These are phyloP conservation scores for Backusella tuberculispora DNA, from an alignment of 192 early-diverging fungal genomes.

Conservation along the genomic window DNA sequence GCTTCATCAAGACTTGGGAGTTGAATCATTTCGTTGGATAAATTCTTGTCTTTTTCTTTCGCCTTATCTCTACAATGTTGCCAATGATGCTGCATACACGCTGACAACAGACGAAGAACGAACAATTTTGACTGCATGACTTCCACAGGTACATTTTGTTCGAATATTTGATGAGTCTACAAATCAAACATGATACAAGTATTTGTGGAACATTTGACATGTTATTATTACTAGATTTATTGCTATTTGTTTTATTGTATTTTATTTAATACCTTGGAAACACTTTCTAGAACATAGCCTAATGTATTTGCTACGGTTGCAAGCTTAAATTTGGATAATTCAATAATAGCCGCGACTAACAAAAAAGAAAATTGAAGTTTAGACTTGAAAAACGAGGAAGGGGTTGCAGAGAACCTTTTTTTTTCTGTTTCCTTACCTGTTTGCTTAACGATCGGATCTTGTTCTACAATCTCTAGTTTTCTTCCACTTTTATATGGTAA, in stretches of 20 bases:
- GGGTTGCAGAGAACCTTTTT: not conserved
- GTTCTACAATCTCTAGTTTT: constrained; percentile 61
- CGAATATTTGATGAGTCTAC: constrained; percentile 35
- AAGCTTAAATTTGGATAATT: constrained; percentile 73
- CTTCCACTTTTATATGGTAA: constrained; percentile 70
- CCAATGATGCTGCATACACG: constrained; percentile 86
- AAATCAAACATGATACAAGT: not conserved
- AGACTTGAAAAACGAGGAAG: not conserved
- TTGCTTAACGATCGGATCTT: constrained; percentile 74
- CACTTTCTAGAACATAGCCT: constrained; percentile 69
- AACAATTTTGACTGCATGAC: constrained; percentile 83
- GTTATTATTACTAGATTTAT: not conserved
- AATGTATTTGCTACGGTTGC: constrained; percentile 67
- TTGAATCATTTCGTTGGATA: constrained; percentile 39
- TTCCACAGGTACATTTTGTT: constrained; percentile 58
- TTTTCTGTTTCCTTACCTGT: constrained; percentile 19
- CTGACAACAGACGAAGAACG: constrained; percentile 78
- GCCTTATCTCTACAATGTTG: constrained; percentile 57
- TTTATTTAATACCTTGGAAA: constrained; percentile 57
- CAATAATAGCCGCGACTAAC: constrained; percentile 68
- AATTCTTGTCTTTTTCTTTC: not conserved
- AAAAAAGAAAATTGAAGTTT: not conserved
- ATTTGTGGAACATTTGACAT: not conserved
- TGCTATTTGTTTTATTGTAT: not conserved
- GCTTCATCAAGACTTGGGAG: constrained; percentile 76